These are phyloP conservation scores for Tremella fuciformis DNA, from an alignment of 768 basidiomycete genomes.

Conservation along the genomic window DNA sequence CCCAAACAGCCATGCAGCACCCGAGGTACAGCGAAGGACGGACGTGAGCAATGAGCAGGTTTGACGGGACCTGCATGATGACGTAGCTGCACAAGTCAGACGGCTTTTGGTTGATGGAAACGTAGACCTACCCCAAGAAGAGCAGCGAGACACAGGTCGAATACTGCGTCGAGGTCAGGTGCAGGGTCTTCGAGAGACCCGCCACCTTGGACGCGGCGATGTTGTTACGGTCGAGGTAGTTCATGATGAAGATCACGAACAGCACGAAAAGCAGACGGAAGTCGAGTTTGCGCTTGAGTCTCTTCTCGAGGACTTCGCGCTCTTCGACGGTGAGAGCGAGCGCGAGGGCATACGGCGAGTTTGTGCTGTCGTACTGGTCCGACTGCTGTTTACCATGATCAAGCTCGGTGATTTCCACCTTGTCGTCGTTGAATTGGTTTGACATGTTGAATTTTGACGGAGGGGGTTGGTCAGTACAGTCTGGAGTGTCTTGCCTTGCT, in stretches of 20 bases:
- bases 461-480: too few relatives aligned
- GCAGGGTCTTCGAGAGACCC: slow-evolving; percentile 21
- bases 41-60: slow-evolving; percentile 46
- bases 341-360: too few relatives aligned
- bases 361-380: too few relatives aligned
- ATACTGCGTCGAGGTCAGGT: slow-evolving; percentile 21
- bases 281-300: slow-evolving; percentile 40
- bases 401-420: too few relatives aligned
- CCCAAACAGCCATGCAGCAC: slow-evolving; percentile 41
- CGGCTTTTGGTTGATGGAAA: not conserved
- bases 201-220: slow-evolving; percentile 40
- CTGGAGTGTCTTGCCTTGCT: too few relatives aligned
- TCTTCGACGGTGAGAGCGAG: slow-evolving; percentile 34
- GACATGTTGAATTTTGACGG: too few relatives aligned
- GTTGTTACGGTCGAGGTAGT: slow-evolving; percentile 36
- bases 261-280: slow-evolving; percentile 39
- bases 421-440: too few relatives aligned
- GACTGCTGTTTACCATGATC: too few relatives aligned
- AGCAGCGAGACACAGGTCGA: slow-evolving; percentile 29
- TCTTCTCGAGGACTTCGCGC: slow-evolving; percentile 30
- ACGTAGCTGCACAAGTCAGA: slow-evolving; percentile 39
- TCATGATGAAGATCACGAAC: slow-evolving; percentile 35
- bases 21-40: slow-evolving; percentile 50
- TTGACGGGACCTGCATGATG: slow-evolving; percentile 43
- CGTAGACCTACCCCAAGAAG: slow-evolving; percentile 7